Conservation (phyloP, 345 rosid species). For the thale cress (Arabidopsis thaliana) region DNA sequence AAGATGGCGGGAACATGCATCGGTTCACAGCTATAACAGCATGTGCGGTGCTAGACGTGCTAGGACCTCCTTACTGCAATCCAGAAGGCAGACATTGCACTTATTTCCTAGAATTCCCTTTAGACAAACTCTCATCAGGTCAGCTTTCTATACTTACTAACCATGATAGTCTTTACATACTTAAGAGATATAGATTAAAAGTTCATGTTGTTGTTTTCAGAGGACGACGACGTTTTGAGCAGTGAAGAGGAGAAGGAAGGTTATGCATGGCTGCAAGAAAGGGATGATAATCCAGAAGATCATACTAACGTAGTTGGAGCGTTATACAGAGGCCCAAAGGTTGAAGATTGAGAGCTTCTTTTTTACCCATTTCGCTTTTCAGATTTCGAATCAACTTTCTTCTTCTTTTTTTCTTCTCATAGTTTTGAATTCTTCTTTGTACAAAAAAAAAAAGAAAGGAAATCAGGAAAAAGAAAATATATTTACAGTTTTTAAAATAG, state of each 20-base stretch:
- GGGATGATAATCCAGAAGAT: conserved; percentile 62
- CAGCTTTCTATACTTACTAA: not conserved
- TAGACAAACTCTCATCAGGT: conserved; percentile 44
- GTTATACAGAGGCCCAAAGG: conserved; percentile 59
- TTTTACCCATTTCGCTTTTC: conserved; percentile 13
- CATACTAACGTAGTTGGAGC: conserved; percentile 53
- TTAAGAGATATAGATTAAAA: not conserved
- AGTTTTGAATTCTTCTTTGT: conserved; percentile 52
- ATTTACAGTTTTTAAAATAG: not conserved
- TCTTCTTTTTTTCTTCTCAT: not conserved
- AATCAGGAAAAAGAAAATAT: conserved; percentile 8
- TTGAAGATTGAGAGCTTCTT: conserved; percentile 39
- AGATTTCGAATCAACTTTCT: not conserved
- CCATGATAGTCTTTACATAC: not conserved
- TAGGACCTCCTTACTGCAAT: conserved; percentile 86
- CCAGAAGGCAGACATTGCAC: conserved; percentile 83
- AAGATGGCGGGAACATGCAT: conserved; percentile 97
- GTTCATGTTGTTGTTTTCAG: conserved; percentile 24
- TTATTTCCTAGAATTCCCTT: conserved; percentile 69
- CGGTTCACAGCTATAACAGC: conserved; percentile 83
- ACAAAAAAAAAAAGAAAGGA: conserved; percentile 42
- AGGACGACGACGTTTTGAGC: conserved; percentile 51
- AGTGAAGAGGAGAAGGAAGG: conserved; percentile 61
- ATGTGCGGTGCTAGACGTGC: conserved; percentile 90
- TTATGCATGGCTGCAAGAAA: conserved; percentile 80